Base-by-base conservation (phyloP, 768 basidiomycete species). In the Gloeophyllum trabeum region DNA sequence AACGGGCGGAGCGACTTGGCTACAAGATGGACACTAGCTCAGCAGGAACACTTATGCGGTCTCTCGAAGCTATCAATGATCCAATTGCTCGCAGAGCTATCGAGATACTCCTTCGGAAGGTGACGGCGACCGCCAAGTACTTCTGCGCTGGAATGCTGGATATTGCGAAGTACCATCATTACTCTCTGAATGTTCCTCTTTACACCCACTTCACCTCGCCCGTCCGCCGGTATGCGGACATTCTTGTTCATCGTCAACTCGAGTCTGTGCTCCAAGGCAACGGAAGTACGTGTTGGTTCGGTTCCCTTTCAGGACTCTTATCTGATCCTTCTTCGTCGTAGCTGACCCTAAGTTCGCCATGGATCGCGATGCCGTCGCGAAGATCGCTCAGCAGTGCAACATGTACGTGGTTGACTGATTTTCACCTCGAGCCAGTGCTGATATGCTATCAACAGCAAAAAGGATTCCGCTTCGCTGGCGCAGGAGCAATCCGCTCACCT, bases 111-210 rank as follows among this genome's bases (percentile, higher is more conserved):
- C 79, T 81, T 13, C 79, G 76, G 59, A 96, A 96, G 62, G 83
- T 91, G n/a, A 97, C 92, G 46, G 85, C 90, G 46, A 76, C 82
- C 40, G 90, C 96, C 51, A 93, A 92, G 61, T 99, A 99, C 63
- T 98, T 98, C 79, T 99, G 96, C 57, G 77, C 92, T 20, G 96
- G 96, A 48, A 97, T 97, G 94, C 69, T 99, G 51, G 96, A 99
- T 61, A 99, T 99, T 54, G 90, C 92, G 32, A 97, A 97, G 66
- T 99, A 98, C 55, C 65, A 77, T 23, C 96, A 99, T 61, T 98
- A 89, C 58, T 81, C 93, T 0, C 67, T 98, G 50, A 94, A 80
- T 49, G 67, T 76, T 4, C 92, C 96, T 14, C 70, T 99, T 35
- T 99, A 98, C 65, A 94, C 85, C 6, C 86, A 91, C 59, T 91